These are phyloP conservation scores for Heritiera fomes DNA, from an alignment of 345 rosid genomes.

Conservation along the genomic window DNA sequence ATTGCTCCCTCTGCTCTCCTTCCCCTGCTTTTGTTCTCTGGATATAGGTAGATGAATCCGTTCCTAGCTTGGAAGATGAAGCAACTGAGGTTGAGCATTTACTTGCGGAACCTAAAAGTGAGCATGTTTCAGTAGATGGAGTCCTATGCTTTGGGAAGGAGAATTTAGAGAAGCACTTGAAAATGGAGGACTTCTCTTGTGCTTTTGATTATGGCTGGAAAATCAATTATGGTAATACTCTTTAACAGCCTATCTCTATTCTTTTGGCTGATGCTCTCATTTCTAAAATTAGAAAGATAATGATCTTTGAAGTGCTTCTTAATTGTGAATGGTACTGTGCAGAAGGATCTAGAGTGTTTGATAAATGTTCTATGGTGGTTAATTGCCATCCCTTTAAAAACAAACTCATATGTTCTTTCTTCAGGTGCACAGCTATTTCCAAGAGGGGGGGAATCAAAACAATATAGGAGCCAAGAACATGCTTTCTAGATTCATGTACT, in stretches of 20 bases:
- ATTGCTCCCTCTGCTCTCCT: neutral
- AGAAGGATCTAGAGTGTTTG: neutral
- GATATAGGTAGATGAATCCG: conserved; percentile 52
- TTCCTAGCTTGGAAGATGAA: conserved; percentile 46
- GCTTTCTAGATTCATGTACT: neutral
- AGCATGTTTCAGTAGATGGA: conserved; percentile 51
- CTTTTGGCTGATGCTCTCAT: conserved; percentile 10
- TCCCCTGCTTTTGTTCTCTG: conserved; percentile 11
- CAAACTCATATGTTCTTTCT: neutral
- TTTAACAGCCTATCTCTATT: conserved; percentile 1
- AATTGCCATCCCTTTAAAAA: neutral
- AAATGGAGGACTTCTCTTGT: conserved; percentile 46
- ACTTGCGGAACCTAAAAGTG: conserved; percentile 52
- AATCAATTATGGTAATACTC: conserved; percentile 41
- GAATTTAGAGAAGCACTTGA: conserved; percentile 43
- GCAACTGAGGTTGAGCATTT: conserved; percentile 42
- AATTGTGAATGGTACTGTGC: neutral
- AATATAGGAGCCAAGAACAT: neutral
- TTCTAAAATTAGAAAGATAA: neutral
- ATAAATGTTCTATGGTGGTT: neutral
- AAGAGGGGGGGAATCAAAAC: neutral
- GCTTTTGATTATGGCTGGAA: conserved; percentile 48
- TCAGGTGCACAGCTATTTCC: neutral
- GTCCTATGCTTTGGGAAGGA: conserved; percentile 52
- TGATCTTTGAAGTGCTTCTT: conserved; percentile 3